Conservation (phyloP, 148 eudicot genomes). For the Beta vulgaris region DNA sequence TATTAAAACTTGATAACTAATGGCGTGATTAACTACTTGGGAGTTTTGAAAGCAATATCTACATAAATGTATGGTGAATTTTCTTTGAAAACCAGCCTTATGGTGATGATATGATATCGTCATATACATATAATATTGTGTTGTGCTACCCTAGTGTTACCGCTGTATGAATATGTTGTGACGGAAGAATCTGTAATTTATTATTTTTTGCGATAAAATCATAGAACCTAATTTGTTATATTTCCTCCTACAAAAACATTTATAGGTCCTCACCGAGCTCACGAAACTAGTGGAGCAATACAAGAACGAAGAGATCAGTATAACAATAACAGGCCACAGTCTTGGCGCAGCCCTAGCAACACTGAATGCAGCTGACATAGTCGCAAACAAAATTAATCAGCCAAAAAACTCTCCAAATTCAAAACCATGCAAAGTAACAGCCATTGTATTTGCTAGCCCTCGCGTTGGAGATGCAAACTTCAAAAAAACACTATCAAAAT, state of each 20-base stretch:
- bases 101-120: too few relatives aligned
- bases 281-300: slow-evolving; percentile 41
- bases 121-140: too few relatives aligned
- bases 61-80: too few relatives aligned
- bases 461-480: slow-evolving; percentile 58
- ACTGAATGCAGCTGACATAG: slow-evolving; percentile 42
- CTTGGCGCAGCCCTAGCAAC: slow-evolving; percentile 58
- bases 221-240: background rate
- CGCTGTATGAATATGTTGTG: too few relatives aligned
- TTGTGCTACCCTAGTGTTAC: too few relatives aligned
- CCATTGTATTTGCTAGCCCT: slow-evolving; percentile 49
- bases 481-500: slow-evolving; percentile 20
- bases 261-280: slow-evolving; percentile 41
- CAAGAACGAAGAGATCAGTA: slow-evolving; percentile 56
- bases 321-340: slow-evolving; percentile 58
- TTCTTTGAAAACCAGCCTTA: too few relatives aligned
- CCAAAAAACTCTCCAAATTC: slow-evolving; percentile 4
- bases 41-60: too few relatives aligned
- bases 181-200: too few relatives aligned
- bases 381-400: slow-evolving; percentile 17
- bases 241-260: background rate
- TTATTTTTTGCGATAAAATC: too few relatives aligned
- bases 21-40: too few relatives aligned
- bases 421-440: slow-evolving; percentile 26
- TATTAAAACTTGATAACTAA: too few relatives aligned